These are phyloP conservation scores for Lichtheimia corymbifera DNA, from an alignment of 371 early-diverging fungal species.

Conservation along the genomic window DNA sequence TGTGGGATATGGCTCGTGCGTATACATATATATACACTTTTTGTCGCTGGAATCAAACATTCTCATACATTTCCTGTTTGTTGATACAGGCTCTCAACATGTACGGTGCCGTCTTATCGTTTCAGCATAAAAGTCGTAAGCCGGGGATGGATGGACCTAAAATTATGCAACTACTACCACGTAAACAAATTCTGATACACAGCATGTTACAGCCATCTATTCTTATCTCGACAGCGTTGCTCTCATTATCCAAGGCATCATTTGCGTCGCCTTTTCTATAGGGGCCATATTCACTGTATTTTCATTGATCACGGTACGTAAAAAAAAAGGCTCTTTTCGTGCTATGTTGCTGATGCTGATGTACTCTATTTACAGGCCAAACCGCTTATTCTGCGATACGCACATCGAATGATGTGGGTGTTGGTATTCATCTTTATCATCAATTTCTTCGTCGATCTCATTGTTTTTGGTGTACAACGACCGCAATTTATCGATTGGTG, in stretches of 20 bases:
- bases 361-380: background rate
- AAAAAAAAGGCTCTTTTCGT: background rate
- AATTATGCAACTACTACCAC: background rate
- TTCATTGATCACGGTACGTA: slow-evolving; percentile 27
- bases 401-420: slow-evolving; percentile 24
- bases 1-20: slow-evolving; percentile 25
- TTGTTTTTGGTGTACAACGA: slow-evolving; percentile 34
- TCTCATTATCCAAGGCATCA: slow-evolving; percentile 29
- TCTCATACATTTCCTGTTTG: background rate
- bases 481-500: slow-evolving; percentile 31
- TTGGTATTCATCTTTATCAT: slow-evolving; percentile 21
- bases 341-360: background rate
- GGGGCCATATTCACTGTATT: slow-evolving; percentile 31
- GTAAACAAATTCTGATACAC: background rate
- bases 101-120: slow-evolving; percentile 24
- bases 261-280: slow-evolving; percentile 33
- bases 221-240: slow-evolving; percentile 31
- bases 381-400: slow-evolving; percentile 14
- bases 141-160: background rate
- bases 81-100: background rate
- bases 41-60: background rate
- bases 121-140: slow-evolving; percentile 28
- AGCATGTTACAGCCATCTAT: slow-evolving; percentile 29
- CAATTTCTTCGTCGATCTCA: slow-evolving; percentile 24
- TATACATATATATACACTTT: background rate